Evolutionary conservation across 164 flowering plant genomes (phyloP), one percentile per base, ranked within the genome.

Genomic region (Hamamelis virginiana): DNA sequence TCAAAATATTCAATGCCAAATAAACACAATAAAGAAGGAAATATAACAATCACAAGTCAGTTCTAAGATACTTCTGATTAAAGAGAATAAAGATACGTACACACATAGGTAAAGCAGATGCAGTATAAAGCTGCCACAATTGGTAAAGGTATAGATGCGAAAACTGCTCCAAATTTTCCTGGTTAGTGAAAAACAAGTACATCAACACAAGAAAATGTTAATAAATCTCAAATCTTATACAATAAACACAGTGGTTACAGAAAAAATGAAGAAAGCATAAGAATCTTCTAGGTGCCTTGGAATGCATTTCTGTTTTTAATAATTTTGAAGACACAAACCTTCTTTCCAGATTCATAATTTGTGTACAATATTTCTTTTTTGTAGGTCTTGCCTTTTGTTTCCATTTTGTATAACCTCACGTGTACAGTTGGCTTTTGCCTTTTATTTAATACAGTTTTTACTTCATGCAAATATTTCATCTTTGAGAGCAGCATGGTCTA

Each of bases 51-150:
- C 63, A 59, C 13, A 18, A 18, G 19, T 16, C 63, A 33, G 22
- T 38, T 33, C 10, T 33, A 22, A 22, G 27, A 26, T 23, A 63
- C 19, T 9, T 4, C 15, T 11, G n/a, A 12, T 57, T 16, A 44
- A 52, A 18, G 59, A 28, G n/a, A 12, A 47, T 16, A 44, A 52
- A 18, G 59, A 28, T 28, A 78, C 91, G 18, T 78, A 89, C 94
- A 80, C 14, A 85, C 85, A 74, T 86, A 87, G 58, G 84, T 81
- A 62, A 86, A 85, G 57, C 86, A 68, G 62, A 89, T 59, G 61
- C 94, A 87, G 69, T 86, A 78, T 16, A 85, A 3, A 48, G 82
- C 83, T 53, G 82, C 82, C 6, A 80, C 18, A 6, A 84, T 71
- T 41, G 87, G 80, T 43, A 76, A 33, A 2, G 87, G 87, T 16